A percentile compares a stretch with the other conserved stretches of the same genome.
Evolutionary conservation across 768 basidiomycete genomes (phyloP).

Genomic region (Kockovaella imperatae): DNA sequence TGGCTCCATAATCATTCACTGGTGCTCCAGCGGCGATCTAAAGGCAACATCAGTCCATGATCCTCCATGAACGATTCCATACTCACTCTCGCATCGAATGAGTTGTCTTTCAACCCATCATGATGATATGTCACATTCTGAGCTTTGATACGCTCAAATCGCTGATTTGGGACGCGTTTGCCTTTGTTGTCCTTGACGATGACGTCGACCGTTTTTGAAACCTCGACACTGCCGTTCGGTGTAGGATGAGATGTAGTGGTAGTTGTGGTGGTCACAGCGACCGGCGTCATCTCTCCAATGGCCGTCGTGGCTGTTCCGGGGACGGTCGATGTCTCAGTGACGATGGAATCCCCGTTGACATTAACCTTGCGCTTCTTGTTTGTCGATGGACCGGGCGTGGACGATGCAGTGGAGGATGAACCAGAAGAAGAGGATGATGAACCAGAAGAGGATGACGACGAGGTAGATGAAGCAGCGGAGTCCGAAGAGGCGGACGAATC

Average conservation of each 20-base stretch:
- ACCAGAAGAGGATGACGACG: constrained; percentile 23
- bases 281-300: no score
- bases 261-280: constrained; percentile 18
- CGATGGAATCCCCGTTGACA: constrained; percentile 17
- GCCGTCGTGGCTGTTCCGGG: constrained; percentile 14
- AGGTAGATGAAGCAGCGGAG: constrained; percentile 20
- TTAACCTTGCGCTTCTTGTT: constrained; percentile 40
- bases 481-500: constrained; percentile 25
- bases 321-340: constrained; percentile 31
- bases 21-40: constrained; percentile 53
- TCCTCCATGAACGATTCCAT: constrained; percentile 2
- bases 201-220: constrained; percentile 20
- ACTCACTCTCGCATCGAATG: constrained; percentile 70
- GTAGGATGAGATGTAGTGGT: constrained; percentile 13
- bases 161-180: constrained; percentile 49
- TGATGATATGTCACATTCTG: constrained; percentile 54
- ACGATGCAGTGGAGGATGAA: constrained; percentile 6
- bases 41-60: neutral
- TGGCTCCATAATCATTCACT: constrained; percentile 75
- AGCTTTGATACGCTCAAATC: constrained; percentile 72
- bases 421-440: constrained; percentile 16
- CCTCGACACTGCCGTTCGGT: constrained; percentile 12
- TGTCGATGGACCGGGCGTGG: constrained; percentile 5
- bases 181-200: constrained; percentile 31
- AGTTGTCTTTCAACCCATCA: constrained; percentile 58